A percentile compares a stretch with the other conserved stretches of the same genome.
phyloP scores from a whole-genome alignment of 2,329 filamentous ascomycete genomes.

The Ramularia endophylla region DNA sequence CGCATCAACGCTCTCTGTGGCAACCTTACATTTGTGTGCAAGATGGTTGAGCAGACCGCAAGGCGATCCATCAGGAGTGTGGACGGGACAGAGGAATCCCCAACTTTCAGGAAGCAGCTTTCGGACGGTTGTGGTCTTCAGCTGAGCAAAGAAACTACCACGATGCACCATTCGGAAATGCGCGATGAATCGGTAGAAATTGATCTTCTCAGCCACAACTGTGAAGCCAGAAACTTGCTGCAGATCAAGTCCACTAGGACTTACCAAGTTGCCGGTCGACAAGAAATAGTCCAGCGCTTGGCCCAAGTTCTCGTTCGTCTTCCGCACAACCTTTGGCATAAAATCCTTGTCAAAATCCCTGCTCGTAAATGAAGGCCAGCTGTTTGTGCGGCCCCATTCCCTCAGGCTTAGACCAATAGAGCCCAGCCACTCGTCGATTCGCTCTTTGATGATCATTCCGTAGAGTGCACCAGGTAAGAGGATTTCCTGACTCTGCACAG shows the following conservation, averaged over 20 bases:
- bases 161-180: conserved; percentile 99
- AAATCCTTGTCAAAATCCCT: conserved; percentile 76
- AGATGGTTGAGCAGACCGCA: conserved; percentile 94
- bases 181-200: conserved; percentile 96
- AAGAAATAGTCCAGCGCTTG: conserved; percentile 89
- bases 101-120: conserved; percentile 95
- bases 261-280: conserved; percentile 89
- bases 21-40: conserved; percentile 87
- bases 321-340: conserved; percentile 66
- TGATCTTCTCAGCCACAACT: conserved; percentile 97
- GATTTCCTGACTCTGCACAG: conserved; percentile 93
- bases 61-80: conserved; percentile 92
- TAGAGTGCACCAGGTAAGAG: conserved; percentile 90
- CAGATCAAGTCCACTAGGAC: conserved; percentile 84
- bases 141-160: conserved; percentile 96
- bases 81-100: conserved; percentile 96
- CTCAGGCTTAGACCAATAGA: conserved; percentile 43
- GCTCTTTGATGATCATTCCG: conserved; percentile 92
- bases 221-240: conserved; percentile 95
- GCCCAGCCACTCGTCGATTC: conserved; percentile 82
- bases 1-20: conserved; percentile 68
- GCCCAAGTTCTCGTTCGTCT: conserved; percentile 83
- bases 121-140: conserved; percentile 95
- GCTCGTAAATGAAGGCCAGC: conserved; percentile 60
- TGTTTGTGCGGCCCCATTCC: conserved; percentile 51